Evolutionary conservation across 306 rosid genomes (phyloP), one percentile per base, ranked within the genome.

Genomic region (Sechiopsis laciniata): DNA sequence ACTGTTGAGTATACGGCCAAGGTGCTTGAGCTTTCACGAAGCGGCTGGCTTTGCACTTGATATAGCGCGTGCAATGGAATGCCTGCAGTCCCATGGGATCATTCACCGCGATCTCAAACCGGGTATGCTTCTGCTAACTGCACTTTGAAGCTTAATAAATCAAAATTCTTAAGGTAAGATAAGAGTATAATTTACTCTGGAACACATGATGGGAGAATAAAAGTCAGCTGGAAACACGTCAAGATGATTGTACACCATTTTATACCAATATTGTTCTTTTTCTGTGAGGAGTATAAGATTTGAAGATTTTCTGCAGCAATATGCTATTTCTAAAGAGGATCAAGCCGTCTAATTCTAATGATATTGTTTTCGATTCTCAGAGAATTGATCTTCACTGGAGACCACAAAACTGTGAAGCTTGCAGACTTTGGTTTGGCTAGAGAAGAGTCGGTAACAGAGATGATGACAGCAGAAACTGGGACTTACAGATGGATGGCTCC

Each of bases 401-500:
- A 93, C 78, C 89, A 87, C 65, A 87, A 83, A 84, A 84, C 89
- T 42, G 91, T 93, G 40, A 90, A 90, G 79, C 87, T 93, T 58
- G 97, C 97, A 55, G 98, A 93, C 86, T 93, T 93, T 81, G 98
- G 98, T 66, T 87, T 90, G 82, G 97, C 97, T 20, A 86, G 97
- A 83, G 98, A 93, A 78, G 98, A 92, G 82, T 82, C 98, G 10
- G 80, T 93, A 65, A 93, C 96, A 22, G 97, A 93, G 86, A 93
- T 88, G 94, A 93, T 93, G 98, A 90, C 98, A 0, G 98, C 97
- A 8, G 98, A 93, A 85, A 93, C 97, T 2, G 97, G 98, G 58
- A 93, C 96, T 0, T 93, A 93, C 83, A 97, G 97, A 71, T 93
- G 98, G 98, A 90, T 93, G 98, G 98, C 97, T 51, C 96, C 98